These are phyloP conservation scores for Sarocladium strictum DNA, from an alignment of 2,329 filamentous ascomycete species.

Conservation along the genomic window DNA sequence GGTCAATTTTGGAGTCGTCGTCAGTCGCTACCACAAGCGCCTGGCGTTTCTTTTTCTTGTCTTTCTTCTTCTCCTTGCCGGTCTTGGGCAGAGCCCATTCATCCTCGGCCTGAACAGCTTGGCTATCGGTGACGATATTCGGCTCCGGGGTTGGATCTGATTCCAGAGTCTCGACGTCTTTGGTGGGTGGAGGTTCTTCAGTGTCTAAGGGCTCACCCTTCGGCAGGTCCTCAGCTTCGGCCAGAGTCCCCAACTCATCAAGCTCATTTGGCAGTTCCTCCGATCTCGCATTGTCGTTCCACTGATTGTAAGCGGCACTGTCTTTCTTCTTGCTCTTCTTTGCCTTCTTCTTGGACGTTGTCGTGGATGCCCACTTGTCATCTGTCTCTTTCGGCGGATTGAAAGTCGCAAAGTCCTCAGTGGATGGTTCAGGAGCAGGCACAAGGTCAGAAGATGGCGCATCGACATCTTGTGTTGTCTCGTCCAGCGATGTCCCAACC, in stretches of 20 bases:
- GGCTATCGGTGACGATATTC: neutral
- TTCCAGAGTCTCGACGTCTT: too few species aligned
- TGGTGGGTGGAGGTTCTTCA: too few species aligned
- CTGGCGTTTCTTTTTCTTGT: constrained; percentile 4
- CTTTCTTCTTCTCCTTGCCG: neutral
- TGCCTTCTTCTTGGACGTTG: constrained; percentile 21
- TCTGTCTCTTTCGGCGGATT: neutral
- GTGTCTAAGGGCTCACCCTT: too few species aligned
- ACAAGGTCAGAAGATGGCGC: neutral
- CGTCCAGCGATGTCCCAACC: too few species aligned
- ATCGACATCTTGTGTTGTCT: too few species aligned
- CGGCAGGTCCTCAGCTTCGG: neutral
- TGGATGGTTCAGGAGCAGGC: neutral
- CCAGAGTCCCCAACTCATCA: neutral
- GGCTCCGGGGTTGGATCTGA: neutral
- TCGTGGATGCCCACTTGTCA: constrained; percentile 8
- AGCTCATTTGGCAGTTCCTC: neutral
- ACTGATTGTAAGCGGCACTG: neutral
- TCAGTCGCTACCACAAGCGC: neutral
- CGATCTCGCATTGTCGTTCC: neutral
- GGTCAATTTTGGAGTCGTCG: neutral
- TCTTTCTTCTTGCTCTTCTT: constrained; percentile 18
- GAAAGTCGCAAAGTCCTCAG: neutral
- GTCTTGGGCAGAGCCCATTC: constrained; percentile 16
- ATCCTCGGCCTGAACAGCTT: constrained; percentile 14